Conservation (phyloP, 495 filamentous ascomycete genomes). For the Aspergillus baeticus region DNA sequence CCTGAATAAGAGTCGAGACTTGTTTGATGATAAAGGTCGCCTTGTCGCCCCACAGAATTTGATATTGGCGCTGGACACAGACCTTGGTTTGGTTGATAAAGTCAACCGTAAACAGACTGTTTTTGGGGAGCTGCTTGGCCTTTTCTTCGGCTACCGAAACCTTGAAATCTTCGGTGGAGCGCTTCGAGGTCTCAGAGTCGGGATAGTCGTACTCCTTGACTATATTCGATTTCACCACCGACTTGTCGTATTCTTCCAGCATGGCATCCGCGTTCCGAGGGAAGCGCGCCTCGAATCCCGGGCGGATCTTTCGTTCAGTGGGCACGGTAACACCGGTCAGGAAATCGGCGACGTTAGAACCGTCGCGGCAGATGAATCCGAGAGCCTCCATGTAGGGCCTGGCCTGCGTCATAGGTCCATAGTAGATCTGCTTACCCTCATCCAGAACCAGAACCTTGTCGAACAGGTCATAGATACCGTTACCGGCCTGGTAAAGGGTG, state of each 20-base stretch:
- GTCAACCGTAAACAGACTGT: constrained; percentile 56
- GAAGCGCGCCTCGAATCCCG: constrained; percentile 49
- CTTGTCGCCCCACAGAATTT: constrained; percentile 61
- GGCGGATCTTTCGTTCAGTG: constrained; percentile 57
- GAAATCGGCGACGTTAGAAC: constrained; percentile 66
- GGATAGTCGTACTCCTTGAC: constrained; percentile 52
- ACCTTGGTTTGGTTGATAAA: constrained; percentile 58
- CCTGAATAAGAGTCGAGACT: constrained; percentile 38
- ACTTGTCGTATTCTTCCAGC: constrained; percentile 39
- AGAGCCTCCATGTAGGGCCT: constrained; percentile 65
- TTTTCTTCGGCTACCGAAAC: constrained; percentile 45
- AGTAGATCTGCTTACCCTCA: constrained; percentile 60
- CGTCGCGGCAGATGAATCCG: constrained; percentile 62
- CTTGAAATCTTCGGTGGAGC: constrained; percentile 49
- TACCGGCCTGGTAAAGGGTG: constrained; percentile 61
- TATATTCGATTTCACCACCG: constrained; percentile 33
- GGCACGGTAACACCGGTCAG: constrained; percentile 72
- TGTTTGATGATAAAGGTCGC: constrained; percentile 61
- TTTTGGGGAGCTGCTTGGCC: constrained; percentile 36
- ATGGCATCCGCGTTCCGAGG: constrained; percentile 46
- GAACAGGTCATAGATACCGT: constrained; percentile 60
- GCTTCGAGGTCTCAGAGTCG: constrained; percentile 36
- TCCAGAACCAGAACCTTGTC: constrained; percentile 69
- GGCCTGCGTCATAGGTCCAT: constrained; percentile 58
- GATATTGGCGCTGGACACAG: constrained; percentile 53